These are phyloP conservation scores for Rubia balearica DNA, from an alignment of 305 asterid species.

Conservation along the genomic window DNA sequence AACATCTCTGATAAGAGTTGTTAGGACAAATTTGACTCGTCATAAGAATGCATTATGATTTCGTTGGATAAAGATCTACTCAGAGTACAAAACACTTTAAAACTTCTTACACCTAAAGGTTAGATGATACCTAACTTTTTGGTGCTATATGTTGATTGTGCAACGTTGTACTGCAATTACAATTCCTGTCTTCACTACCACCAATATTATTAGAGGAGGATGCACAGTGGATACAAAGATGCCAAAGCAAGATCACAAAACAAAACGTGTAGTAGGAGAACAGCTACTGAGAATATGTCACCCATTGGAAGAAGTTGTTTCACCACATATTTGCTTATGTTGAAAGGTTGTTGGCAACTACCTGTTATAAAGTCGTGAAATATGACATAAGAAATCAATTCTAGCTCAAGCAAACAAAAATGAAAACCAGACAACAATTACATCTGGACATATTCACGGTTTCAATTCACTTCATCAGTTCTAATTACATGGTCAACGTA, in stretches of 20 bases:
- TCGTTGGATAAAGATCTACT: background rate
- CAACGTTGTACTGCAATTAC: background rate
- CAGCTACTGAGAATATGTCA: constrained; percentile 75
- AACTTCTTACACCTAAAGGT: background rate
- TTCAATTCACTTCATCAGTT: too few relatives aligned
- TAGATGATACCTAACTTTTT: background rate
- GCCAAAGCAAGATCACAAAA: constrained; percentile 6
- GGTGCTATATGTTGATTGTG: background rate
- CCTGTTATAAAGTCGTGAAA: constrained; percentile 39
- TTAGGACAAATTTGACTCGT: background rate
- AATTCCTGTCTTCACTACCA: background rate
- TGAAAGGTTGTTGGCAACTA: constrained; percentile 91
- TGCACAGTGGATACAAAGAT: background rate
- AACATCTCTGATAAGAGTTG: background rate
- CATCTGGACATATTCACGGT: too few relatives aligned
- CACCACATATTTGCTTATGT: constrained; percentile 80
- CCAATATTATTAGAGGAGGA: background rate
- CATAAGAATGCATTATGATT: constrained; percentile 1
- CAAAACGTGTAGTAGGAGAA: constrained; percentile 79
- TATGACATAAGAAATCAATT: too few relatives aligned
- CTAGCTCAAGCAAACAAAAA: background rate
- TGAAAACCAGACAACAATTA: background rate
- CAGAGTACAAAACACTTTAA: background rate
- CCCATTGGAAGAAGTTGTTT: constrained; percentile 98
- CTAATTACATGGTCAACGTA: too few relatives aligned